These are phyloP conservation scores for Silene vulgaris DNA, from an alignment of 179 eudicot genomes.

Conservation along the genomic window DNA sequence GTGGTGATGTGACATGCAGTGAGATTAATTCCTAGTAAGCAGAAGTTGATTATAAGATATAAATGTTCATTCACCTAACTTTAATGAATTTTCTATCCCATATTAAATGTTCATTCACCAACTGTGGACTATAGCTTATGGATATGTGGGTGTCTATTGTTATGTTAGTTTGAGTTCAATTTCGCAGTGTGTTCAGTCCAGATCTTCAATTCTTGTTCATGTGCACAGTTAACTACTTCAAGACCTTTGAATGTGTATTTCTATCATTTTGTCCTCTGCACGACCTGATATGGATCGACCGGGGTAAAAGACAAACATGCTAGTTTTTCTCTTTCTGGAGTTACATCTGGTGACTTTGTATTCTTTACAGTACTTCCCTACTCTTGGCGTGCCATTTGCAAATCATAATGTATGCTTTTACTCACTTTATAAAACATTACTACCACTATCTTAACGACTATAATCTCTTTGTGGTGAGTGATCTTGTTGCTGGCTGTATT, in stretches of 20 bases:
- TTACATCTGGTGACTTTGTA: background rate
- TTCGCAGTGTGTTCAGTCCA: background rate
- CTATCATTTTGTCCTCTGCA: background rate
- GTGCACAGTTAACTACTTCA: background rate
- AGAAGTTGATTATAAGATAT: background rate
- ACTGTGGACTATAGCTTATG: slow-evolving; percentile 1
- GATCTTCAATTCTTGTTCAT: background rate
- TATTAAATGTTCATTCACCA: background rate
- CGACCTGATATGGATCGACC: background rate
- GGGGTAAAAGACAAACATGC: background rate
- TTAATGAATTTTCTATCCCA: background rate
- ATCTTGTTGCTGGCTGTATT: background rate
- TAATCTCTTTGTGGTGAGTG: background rate
- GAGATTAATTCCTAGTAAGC: background rate
- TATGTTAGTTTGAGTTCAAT: background rate
- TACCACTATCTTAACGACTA: background rate
- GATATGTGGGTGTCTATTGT: background rate
- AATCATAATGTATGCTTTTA: background rate
- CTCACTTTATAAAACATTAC: background rate
- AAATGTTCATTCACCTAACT: background rate
- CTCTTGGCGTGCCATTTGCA: background rate
- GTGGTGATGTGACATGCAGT: background rate
- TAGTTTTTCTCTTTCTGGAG: background rate
- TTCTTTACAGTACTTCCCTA: background rate
- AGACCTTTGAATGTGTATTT: background rate